Base-by-base conservation (phyloP, 768 basidiomycete genomes). In the Rubroboletus satanas region DNA sequence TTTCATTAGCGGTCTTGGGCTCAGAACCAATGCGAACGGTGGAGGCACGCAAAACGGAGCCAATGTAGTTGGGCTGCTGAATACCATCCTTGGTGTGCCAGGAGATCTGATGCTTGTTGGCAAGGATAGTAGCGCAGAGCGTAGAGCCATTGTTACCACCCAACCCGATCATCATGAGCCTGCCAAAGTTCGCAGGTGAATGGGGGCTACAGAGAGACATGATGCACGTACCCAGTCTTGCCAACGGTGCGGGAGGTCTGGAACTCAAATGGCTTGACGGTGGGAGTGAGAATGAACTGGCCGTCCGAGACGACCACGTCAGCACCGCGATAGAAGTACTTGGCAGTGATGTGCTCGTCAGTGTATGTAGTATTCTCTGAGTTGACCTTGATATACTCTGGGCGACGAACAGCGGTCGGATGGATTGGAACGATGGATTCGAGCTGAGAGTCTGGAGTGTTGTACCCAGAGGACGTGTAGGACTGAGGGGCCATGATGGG, bases 101-200 rank as follows among this genome's bases (percentile, higher is more conserved):
- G 56, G 80, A 74, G 72, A 98, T 93, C 73, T 90, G 85, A 78
- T 98, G 89, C 62, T 85, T 86, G 80, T 98, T 98, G 65, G 97
- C 97, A 63, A 97, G 83, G 70, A 98, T 85, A 57, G 95, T 97
- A 12, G 97, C 95, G 59, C 85, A 87, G 45, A 98, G 81, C 28
- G 96, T 98, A 45, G 89, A 82, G 49, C 96, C 97, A 68, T 99
- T 99, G 82, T 99, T 99, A 49, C 97, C 96, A 54, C 96, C 96
- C 55, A 94, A 75, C 56, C 97, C 97, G 63, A 98, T 87, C 83
- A 99, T 88, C 90, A 99, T 88, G 60, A 99, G 80, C 52, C 96
- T 98, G 35, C 0, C 4, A 54, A 15, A 5, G 45, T 4, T 12
- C 3, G 18, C 54, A 2, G 54, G 59, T 36, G 3, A 32, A 47